Percentiles rank a stretch among this genome's conserved stretches.
These are phyloP conservation scores for Chrysanthemum makinoi DNA, from an alignment of 129 eudicot genomes.

Conservation along the genomic window DNA sequence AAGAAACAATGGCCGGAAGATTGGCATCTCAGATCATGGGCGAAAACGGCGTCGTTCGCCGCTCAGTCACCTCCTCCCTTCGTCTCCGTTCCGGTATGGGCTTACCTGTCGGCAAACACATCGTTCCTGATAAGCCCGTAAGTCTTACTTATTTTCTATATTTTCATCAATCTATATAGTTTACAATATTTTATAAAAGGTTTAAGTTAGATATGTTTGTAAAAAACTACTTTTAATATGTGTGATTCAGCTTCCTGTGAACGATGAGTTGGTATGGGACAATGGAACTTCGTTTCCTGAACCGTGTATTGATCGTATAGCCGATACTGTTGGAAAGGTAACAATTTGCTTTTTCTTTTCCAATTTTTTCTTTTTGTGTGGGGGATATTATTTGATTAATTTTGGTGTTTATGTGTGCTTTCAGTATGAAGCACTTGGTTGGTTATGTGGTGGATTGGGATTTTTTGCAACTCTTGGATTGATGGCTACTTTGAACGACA, in stretches of 20 bases:
- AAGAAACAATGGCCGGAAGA: conserved; percentile 72
- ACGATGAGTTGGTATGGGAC: conserved; percentile 94
- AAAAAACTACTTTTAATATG: not conserved
- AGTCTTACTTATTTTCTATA: not conserved
- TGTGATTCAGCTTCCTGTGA: conserved; percentile 58
- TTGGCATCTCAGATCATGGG: conserved; percentile 73
- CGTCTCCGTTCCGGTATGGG: conserved; percentile 99
- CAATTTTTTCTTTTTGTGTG: not conserved
- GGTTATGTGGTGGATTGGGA: conserved; percentile 90
- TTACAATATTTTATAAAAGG: too few species aligned
- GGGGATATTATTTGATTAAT: not conserved
- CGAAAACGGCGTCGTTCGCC: conserved; percentile 77
- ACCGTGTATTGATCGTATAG: conserved; percentile 93
- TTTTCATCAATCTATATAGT: not conserved
- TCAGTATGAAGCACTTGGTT: conserved; percentile 93
- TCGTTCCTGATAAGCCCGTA: conserved; percentile 91
- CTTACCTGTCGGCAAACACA: conserved; percentile 93
- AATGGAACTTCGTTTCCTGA: conserved; percentile 92
- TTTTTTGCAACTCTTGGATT: conserved; percentile 75
- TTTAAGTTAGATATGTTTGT: too few species aligned
- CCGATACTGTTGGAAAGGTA: conserved; percentile 93
- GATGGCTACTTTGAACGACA: conserved; percentile 77
- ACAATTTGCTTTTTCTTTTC: not conserved
- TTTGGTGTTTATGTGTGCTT: conserved; percentile 11
- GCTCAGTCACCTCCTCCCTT: conserved; percentile 67